Percentiles rank a stretch among this genome's conserved stretches.
Evolutionary conservation across 257 asterid species (phyloP).

Genomic region (Petrea volubilis): DNA sequence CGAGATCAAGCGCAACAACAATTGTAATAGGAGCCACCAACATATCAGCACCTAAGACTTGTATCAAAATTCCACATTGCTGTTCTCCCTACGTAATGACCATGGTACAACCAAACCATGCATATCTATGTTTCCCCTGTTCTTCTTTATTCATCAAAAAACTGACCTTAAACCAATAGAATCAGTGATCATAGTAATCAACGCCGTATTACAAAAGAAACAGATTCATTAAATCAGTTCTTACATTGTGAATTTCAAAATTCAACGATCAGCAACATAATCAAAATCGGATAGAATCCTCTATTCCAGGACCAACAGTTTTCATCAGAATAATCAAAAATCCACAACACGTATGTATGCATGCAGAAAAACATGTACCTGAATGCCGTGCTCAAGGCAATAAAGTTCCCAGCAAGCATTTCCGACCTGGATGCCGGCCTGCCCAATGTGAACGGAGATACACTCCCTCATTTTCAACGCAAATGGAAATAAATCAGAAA

Average conservation of each 20-base stretch:
- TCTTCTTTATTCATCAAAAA: background rate
- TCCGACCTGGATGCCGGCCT: slow-evolving; percentile 50
- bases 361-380: slow-evolving; percentile 12
- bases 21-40: background rate
- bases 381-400: slow-evolving; percentile 43
- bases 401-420: slow-evolving; percentile 49
- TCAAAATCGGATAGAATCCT: background rate
- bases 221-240: background rate
- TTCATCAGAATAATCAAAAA: background rate
- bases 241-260: background rate
- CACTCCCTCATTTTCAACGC: slow-evolving; percentile 38
- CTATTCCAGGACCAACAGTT: background rate
- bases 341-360: background rate
- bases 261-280: background rate
- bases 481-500: background rate
- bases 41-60: background rate
- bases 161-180: background rate
- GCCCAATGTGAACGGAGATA: slow-evolving; percentile 48
- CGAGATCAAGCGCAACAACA: too few species aligned
- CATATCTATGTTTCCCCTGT: background rate
- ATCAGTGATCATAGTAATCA: background rate
- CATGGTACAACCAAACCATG: background rate
- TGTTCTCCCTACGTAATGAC: background rate
- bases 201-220: background rate
- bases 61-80: background rate